Evolutionary conservation across 2,329 filamentous ascomycete genomes (phyloP).

Genomic region (Podosphaera fusca): DNA sequence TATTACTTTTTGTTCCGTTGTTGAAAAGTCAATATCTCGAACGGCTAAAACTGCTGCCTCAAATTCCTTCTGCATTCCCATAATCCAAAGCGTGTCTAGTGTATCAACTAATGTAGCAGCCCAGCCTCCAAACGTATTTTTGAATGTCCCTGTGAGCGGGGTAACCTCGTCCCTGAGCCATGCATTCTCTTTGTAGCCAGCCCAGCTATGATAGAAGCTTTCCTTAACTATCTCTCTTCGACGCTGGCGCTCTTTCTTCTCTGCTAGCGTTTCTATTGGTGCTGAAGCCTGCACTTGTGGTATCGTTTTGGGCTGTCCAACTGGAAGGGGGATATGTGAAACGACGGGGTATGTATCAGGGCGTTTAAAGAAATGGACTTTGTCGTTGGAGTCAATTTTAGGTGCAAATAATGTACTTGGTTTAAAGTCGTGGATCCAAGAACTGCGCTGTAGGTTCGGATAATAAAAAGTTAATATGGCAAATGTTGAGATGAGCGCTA

Average conservation of each 20-base stretch:
- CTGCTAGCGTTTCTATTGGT: slow-evolving; percentile 8
- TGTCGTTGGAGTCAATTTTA: slow-evolving; percentile 23
- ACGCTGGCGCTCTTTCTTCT: slow-evolving; percentile 9
- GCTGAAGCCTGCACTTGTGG: slow-evolving; percentile 10
- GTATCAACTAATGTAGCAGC: slow-evolving; percentile 68
- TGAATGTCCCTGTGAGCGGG: slow-evolving; percentile 42
- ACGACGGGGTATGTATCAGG: slow-evolving; percentile 12
- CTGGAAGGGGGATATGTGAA: slow-evolving; percentile 12
- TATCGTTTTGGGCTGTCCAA: slow-evolving; percentile 10
- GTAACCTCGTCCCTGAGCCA: slow-evolving; percentile 72
- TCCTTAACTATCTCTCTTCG: slow-evolving; percentile 12
- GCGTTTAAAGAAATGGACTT: slow-evolving; percentile 23
- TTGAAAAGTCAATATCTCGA: slow-evolving; percentile 61
- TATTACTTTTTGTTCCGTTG: slow-evolving; percentile 18
- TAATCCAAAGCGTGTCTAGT: slow-evolving; percentile 70
- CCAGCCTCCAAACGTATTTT: slow-evolving; percentile 80
- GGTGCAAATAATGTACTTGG: slow-evolving; percentile 7
- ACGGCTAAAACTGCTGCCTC: slow-evolving; percentile 49
- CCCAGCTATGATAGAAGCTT: slow-evolving; percentile 33
- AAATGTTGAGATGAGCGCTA: slow-evolving; percentile 8
- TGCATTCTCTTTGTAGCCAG: slow-evolving; percentile 55
- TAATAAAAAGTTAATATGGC: slow-evolving; percentile 11
- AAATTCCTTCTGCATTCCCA: slow-evolving; percentile 59
- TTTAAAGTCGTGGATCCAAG: slow-evolving; percentile 8
- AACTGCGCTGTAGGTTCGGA: slow-evolving; percentile 6